Percentiles rank a stretch among this genome's conserved stretches.
phyloP scores from a whole-genome alignment of 352 stramenopile species.

The Phytophthora agathidicida region DNA sequence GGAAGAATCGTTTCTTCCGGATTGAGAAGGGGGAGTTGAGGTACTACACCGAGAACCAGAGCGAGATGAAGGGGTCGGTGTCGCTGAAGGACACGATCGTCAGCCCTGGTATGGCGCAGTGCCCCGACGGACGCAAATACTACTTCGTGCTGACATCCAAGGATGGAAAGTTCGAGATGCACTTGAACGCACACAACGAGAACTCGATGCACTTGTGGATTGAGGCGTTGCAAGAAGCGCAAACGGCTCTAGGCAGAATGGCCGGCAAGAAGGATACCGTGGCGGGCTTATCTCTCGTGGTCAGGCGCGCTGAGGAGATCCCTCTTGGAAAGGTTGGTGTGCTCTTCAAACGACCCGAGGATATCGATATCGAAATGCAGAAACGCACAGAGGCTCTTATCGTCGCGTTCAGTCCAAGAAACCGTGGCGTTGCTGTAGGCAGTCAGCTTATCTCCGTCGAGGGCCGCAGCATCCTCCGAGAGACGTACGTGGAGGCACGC shows the following conservation, averaged over 20 bases:
- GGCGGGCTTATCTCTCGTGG: conserved; percentile 65
- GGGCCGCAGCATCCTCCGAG: conserved; percentile 62
- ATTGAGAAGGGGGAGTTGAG: conserved; percentile 81
- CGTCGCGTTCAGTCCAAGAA: conserved; percentile 56
- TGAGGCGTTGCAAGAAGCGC: conserved; percentile 79
- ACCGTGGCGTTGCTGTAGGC: conserved; percentile 58
- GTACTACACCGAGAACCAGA: conserved; percentile 87
- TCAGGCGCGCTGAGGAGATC: conserved; percentile 83
- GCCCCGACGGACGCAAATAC: conserved; percentile 77
- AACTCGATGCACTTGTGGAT: conserved; percentile 89
- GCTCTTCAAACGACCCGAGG: conserved; percentile 58
- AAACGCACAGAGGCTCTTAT: conserved; percentile 78
- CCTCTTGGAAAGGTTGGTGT: conserved; percentile 69
- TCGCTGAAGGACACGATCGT: conserved; percentile 81
- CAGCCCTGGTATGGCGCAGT: conserved; percentile 84
- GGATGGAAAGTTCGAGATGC: conserved; percentile 86
- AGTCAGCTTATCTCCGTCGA: conserved; percentile 79
- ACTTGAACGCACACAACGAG: conserved; percentile 83
- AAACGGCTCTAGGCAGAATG: conserved; percentile 60
- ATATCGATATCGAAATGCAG: conserved; percentile 79
- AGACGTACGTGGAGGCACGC: conserved; percentile 63
- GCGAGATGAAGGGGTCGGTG: conserved; percentile 73
- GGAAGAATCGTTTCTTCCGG: conserved; percentile 90
- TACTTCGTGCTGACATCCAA: conserved; percentile 89
- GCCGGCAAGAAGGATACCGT: conserved; percentile 60